These are phyloP conservation scores for Afroboletus lepidellus DNA, from an alignment of 1,284 basidiomycete genomes.

Conservation along the genomic window DNA sequence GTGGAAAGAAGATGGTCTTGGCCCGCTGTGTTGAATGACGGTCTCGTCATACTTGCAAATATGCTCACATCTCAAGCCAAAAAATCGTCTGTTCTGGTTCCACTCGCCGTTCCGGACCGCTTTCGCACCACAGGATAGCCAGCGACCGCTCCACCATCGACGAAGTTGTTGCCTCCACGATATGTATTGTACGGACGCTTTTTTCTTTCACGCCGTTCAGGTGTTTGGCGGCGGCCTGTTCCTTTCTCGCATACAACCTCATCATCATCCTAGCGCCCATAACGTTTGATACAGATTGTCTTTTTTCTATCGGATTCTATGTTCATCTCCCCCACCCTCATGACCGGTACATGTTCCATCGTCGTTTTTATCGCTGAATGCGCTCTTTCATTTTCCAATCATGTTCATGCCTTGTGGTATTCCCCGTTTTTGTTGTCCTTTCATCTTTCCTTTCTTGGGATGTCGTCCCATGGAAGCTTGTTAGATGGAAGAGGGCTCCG, in stretches of 20 bases:
- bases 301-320: conserved; percentile 28
- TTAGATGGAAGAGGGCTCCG: conserved; percentile 68
- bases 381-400: conserved; percentile 24
- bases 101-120: conserved; percentile 17
- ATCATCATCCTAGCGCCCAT: conserved; percentile 34
- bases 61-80: conserved; percentile 20
- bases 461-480: conserved; percentile 49
- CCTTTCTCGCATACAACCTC: conserved; percentile 19
- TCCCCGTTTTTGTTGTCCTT: conserved; percentile 56
- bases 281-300: conserved; percentile 34
- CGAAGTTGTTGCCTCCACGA: conserved; percentile 35
- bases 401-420: conserved; percentile 29
- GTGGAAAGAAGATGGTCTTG: conserved; percentile 34
- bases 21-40: conserved; percentile 41
- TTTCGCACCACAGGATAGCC: conserved; percentile 24
- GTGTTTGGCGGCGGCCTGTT: conserved; percentile 34
- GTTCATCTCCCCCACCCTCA: conserved; percentile 21
- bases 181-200: conserved; percentile 65
- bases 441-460: conserved; percentile 52
- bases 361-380: conserved; percentile 22
- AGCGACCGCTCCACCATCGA: conserved; percentile 24
- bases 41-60: conserved; percentile 24
- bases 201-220: conserved; percentile 49
- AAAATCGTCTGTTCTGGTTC: conserved; percentile 10
- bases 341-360: conserved; percentile 24